These are phyloP conservation scores for Cadophora sp. DNA, from an alignment of 2,329 filamentous ascomycete genomes.

Conservation along the genomic window DNA sequence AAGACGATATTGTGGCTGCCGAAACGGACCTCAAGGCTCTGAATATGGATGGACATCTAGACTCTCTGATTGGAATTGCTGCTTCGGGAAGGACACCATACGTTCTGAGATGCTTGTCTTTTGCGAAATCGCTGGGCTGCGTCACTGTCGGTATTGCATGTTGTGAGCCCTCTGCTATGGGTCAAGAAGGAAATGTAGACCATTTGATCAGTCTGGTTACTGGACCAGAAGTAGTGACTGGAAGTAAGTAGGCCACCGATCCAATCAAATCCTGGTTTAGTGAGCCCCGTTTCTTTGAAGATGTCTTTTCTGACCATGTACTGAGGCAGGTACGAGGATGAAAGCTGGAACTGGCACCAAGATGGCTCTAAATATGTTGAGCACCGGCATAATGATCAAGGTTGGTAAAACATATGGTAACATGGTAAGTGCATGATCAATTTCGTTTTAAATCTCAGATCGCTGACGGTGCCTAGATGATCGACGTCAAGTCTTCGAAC, in stretches of 20 bases:
- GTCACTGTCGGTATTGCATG: slow-evolving; percentile 4
- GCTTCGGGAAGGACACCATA: slow-evolving; percentile 52
- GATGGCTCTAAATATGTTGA: slow-evolving; percentile 52
- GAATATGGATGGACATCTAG: slow-evolving; percentile 40
- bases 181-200: not conserved
- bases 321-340: slow-evolving; percentile 45
- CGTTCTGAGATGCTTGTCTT: slow-evolving; percentile 47
- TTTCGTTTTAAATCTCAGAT: not conserved
- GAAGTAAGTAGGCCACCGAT: slow-evolving; percentile 40
- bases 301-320: not conserved
- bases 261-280: not conserved
- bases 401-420: slow-evolving; percentile 52
- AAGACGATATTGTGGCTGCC: slow-evolving; percentile 46
- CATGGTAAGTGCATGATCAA: slow-evolving; percentile 40
- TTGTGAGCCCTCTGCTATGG: not conserved
- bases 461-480: slow-evolving; percentile 20
- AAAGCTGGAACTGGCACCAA: slow-evolving; percentile 55
- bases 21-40: not conserved
- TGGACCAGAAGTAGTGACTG: slow-evolving; percentile 45
- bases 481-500: slow-evolving; percentile 6
- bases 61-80: slow-evolving; percentile 51
- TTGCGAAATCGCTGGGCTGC: slow-evolving; percentile 46
- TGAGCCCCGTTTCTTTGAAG: not conserved
- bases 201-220: not conserved
- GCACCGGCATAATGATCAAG: slow-evolving; percentile 50